A percentile compares a stretch with the other conserved stretches of the same genome.
These are phyloP conservation scores for Mollisiaceae sp. DNA, from an alignment of 2,329 filamentous ascomycete species.

Conservation along the genomic window DNA sequence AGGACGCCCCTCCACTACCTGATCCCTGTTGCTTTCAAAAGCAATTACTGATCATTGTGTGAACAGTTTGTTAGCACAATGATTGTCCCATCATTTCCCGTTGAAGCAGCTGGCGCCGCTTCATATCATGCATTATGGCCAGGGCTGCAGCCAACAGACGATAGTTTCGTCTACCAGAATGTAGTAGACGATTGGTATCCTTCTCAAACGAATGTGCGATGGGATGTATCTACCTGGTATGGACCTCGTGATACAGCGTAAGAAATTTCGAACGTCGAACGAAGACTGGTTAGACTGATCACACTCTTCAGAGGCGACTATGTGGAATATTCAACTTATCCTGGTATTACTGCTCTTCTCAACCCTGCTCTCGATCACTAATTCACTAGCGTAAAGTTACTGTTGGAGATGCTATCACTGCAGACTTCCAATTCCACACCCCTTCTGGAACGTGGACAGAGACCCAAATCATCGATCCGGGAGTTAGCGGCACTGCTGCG, in stretches of 20 bases:
- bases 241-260: conserved; percentile 4
- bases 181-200: background rate
- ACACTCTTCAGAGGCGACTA: background rate
- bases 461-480: background rate
- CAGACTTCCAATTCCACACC: conserved; percentile 3
- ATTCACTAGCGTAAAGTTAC: background rate
- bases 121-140: conserved; percentile 4
- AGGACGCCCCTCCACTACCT: background rate
- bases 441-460: background rate
- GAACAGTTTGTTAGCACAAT: conserved; percentile 1
- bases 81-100: conserved; percentile 1
- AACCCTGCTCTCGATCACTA: background rate
- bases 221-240: conserved; percentile 3
- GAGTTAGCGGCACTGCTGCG: background rate
- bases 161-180: conserved; percentile 2
- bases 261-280: background rate
- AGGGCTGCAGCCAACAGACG: background rate
- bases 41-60: background rate
- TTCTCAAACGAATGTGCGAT: background rate
- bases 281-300: background rate
- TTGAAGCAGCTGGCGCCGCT: background rate
- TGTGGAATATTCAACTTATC: background rate
- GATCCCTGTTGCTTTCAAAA: background rate
- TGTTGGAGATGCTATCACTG: background rate
- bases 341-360: background rate